Base-by-base conservation (phyloP, 2,329 filamentous ascomycete species). In the Trichoderma sp. region DNA sequence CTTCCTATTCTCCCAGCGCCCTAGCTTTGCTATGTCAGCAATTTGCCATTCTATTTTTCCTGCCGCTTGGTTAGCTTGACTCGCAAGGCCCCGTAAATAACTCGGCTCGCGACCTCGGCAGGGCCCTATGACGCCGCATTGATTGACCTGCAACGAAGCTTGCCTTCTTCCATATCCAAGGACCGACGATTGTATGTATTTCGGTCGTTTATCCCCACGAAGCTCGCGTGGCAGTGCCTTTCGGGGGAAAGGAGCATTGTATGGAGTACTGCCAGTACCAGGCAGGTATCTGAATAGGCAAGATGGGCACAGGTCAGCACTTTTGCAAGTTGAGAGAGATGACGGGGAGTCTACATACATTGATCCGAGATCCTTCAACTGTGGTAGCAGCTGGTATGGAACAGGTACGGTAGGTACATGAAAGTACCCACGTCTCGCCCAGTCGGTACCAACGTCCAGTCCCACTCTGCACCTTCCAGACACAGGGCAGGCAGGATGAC, bases 41-140 rank as follows among this genome's bases (percentile, higher is more conserved):
- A 59, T 59, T 59, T 30, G 64, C 39, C 39, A 59, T 56, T 46
- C 37, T 46, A 46, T 66, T 66, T 66, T 66, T 26, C 63, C 51
- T 49, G 46, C 26, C 32, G 34, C 63, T 49, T 66, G 63, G 34
- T 49, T 66, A 66, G 54, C 54, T 66, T 59, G 64, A 66, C 52
- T 66, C 51, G 63, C 52, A 54, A 49, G n/a, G 63, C 56, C 63
- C 63, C 63, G 63, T 66, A 56, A 66, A 66, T 66, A 49, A 11
- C 46, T 64, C 51, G 63, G 52, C 11, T 46, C 52, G 28, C 52
- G 52, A 66, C 63, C 51, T 59, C 64, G 54, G 54, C 39, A 58
- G 46, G 43, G 32, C 64, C 39, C 39, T 66, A 59, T 59, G 54
- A 66, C 52, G 63, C 21, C 46, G 63, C 24, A 34, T 58, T 34